Evolutionary conservation across 108 stramenopile species (phyloP).

Genomic region (Nannochloropsis gaditana): DNA sequence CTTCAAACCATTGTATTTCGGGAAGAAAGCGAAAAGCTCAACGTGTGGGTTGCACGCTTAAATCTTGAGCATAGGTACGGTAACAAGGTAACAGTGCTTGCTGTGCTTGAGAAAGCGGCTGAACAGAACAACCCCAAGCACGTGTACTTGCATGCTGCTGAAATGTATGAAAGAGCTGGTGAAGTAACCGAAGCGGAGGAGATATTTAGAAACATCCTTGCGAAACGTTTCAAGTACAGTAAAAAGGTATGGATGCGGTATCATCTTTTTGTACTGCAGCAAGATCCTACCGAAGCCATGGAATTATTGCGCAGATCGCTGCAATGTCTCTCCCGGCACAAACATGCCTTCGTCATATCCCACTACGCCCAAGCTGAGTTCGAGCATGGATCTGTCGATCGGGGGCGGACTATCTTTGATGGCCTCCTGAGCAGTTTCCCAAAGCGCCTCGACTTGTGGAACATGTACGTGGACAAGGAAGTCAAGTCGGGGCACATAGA

Average conservation of each 20-base stretch:
- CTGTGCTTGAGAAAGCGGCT: slow-evolving; percentile 70
- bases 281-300: slow-evolving; percentile 70
- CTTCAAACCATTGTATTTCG: slow-evolving; percentile 83
- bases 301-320: slow-evolving; percentile 71
- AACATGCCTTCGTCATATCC: slow-evolving; percentile 80
- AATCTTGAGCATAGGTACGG: slow-evolving; percentile 90
- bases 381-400: slow-evolving; percentile 62
- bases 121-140: slow-evolving; percentile 83
- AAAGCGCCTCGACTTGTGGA: slow-evolving; percentile 84
- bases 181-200: slow-evolving; percentile 35
- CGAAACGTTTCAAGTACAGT: slow-evolving; percentile 57
- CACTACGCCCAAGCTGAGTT: slow-evolving; percentile 78
- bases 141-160: slow-evolving; percentile 63
- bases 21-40: slow-evolving; percentile 74
- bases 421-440: slow-evolving; percentile 72
- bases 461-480: slow-evolving; percentile 89
- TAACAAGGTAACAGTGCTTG: slow-evolving; percentile 60
- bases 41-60: slow-evolving; percentile 87
- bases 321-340: slow-evolving; percentile 70
- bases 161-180: slow-evolving; percentile 50
- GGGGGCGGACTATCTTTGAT: slow-evolving; percentile 82
- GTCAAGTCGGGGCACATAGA: slow-evolving; percentile 74
- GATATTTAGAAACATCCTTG: background rate
- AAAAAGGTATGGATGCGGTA: slow-evolving; percentile 84
- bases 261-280: slow-evolving; percentile 63